Evolutionary conservation across 345 rosid species (phyloP), one percentile per base, ranked within the genome.

Genomic region (Rhizophora mangle): DNA sequence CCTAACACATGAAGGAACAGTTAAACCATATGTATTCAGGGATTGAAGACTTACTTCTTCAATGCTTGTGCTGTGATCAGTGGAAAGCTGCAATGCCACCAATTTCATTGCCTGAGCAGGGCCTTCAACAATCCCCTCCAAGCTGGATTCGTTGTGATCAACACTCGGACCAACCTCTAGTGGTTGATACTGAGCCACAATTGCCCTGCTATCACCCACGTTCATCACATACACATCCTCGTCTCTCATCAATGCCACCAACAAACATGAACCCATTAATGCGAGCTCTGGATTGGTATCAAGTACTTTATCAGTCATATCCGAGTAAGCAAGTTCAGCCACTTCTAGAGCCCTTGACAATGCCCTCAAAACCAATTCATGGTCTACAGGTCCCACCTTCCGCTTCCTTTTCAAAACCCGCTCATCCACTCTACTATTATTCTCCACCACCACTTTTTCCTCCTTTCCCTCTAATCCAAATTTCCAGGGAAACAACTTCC

Each of bases 141-240:
- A 49, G 77, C 67, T 78, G 49, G 77, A 72, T 67, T 71, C 86
- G 71, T 53, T 75, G 51, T 74, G 77, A 63, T 63, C 75, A 32
- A 62, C 70, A 71, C 81, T 74, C 8, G 80, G 72, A 67, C 82
- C 85, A 72, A 67, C 82, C 32, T 79, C 93, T 70, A 74, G 80
- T 2, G 72, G 78, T 79, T 82, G 87, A 78, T 80, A 77, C 76
- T 87, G 96, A 8, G 99, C 97, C 64, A 94, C 95, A 76, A 94
- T 86, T 56, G 97, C 97, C 74, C 99, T 86, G 72, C 99, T 92
- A 81, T 94, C 99, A 72, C 99, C 97, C 71, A 94, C 87, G 77
- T 94, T 91, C 99, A 94, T 94, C 72, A 89, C 92, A 75, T 92
- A 94, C 34, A 89, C 97, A 77, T 94, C 99, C 70, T 89, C 99